A percentile compares a stretch with the other conserved stretches of the same genome.
These are phyloP conservation scores for Epichloe sylvatica DNA, from an alignment of 2,329 filamentous ascomycete genomes.

Conservation along the genomic window DNA sequence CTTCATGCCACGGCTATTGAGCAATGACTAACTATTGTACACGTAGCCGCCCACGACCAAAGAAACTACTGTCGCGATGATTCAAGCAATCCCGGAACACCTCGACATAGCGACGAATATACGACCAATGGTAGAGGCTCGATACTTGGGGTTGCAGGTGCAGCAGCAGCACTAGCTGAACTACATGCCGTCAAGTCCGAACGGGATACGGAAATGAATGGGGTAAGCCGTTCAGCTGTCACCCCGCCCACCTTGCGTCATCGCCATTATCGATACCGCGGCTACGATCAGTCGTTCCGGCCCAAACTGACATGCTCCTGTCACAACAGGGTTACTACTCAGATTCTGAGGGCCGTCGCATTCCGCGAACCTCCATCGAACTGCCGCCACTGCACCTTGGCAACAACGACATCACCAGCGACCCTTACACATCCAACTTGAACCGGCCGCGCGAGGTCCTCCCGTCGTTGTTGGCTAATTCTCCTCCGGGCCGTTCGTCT, in stretches of 20 bases:
- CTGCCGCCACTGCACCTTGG: constrained; percentile 52
- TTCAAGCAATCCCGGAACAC: constrained; percentile 52
- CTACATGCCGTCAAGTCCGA: constrained; percentile 64
- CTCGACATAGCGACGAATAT: constrained; percentile 56
- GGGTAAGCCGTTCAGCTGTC: constrained; percentile 38
- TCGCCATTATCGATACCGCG: constrained; percentile 12
- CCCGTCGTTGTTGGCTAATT: constrained; percentile 68
- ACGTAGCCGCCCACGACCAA: constrained; percentile 41
- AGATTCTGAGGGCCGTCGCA: constrained; percentile 51
- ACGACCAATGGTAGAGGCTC: constrained; percentile 27
- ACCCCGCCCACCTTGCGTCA: constrained; percentile 13
- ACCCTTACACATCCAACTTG: constrained; percentile 50
- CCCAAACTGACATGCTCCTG: constrained; percentile 2
- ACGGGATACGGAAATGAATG: constrained; percentile 64
- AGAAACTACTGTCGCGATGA: constrained; percentile 42
- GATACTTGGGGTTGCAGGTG: constrained; percentile 49
- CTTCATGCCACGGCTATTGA: not conserved
- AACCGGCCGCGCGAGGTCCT: constrained; percentile 53
- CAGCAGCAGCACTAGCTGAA: constrained; percentile 76
- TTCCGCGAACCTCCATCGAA: constrained; percentile 55
- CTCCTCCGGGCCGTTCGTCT: constrained; percentile 74
- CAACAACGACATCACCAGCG: constrained; percentile 53
- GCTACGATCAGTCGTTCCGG: not conserved
- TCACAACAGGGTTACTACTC: constrained; percentile 50
- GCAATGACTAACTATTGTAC: not conserved